Conservation (phyloP, 495 filamentous ascomycete genomes). For the Penicillium lividum region DNA sequence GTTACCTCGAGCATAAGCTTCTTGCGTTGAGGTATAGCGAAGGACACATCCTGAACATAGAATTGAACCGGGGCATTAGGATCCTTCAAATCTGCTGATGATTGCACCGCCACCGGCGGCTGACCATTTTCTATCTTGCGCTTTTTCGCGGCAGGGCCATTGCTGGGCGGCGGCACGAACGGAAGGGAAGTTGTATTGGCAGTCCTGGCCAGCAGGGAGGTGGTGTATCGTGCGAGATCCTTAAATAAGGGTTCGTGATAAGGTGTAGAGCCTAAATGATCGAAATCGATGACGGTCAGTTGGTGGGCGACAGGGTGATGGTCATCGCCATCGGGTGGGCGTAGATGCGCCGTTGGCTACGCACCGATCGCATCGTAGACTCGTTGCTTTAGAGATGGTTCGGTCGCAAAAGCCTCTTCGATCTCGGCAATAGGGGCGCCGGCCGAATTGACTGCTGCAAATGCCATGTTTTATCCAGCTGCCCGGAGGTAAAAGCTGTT, state of each 20-base stretch:
- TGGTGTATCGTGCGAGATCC: slow-evolving; percentile 52
- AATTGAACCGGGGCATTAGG: slow-evolving; percentile 39
- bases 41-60: slow-evolving; percentile 71
- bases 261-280: slow-evolving; percentile 36
- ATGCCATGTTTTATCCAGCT: slow-evolving; percentile 40
- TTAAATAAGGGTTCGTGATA: slow-evolving; percentile 46
- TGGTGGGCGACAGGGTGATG: neutral
- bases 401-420: slow-evolving; percentile 49
- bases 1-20: slow-evolving; percentile 80
- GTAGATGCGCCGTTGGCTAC: slow-evolving; percentile 28
- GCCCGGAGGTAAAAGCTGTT: slow-evolving; percentile 19
- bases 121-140: slow-evolving; percentile 56
- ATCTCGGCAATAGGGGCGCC: slow-evolving; percentile 35
- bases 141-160: slow-evolving; percentile 53
- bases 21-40: slow-evolving; percentile 84
- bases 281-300: slow-evolving; percentile 17
- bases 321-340: slow-evolving; percentile 8
- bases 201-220: slow-evolving; percentile 43
- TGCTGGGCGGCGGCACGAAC: slow-evolving; percentile 26
- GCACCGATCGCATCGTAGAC: slow-evolving; percentile 53
- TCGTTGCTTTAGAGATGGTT: slow-evolving; percentile 45
- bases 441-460: slow-evolving; percentile 44
- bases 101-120: slow-evolving; percentile 39
- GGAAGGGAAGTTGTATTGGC: slow-evolving; percentile 27
- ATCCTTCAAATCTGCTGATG: slow-evolving; percentile 43